phyloP scores from a whole-genome alignment of 805 yeast species.

The Sungouiella thailandica region DNA sequence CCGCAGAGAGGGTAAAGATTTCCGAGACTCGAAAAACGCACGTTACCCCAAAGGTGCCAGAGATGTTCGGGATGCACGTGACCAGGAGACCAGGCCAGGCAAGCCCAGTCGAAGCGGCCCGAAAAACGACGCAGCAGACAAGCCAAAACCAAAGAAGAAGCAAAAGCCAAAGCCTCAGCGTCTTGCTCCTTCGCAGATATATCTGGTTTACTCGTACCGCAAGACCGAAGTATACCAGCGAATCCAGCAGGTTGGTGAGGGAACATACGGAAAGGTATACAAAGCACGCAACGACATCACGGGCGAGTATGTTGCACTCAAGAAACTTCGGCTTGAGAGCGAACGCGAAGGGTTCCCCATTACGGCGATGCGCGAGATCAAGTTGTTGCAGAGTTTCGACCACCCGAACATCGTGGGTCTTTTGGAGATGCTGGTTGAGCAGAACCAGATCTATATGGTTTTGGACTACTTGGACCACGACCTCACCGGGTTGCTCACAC shows the following conservation, averaged over 20 bases:
- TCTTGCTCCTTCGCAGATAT: conserved; percentile 27
- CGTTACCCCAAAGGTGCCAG: not conserved
- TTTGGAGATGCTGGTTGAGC: conserved; percentile 85
- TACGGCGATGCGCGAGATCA: conserved; percentile 89
- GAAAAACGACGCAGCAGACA: not conserved
- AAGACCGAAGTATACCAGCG: conserved; percentile 52
- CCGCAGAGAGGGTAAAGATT: not conserved
- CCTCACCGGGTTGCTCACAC: conserved; percentile 78
- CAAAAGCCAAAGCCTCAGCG: conserved; percentile 4
- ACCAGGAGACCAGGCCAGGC: too few species aligned
- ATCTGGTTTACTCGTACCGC: conserved; percentile 24
- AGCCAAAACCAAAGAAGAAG: not conserved
- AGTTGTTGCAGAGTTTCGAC: conserved; percentile 73
- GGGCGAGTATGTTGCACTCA: conserved; percentile 75
- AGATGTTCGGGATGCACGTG: too few species aligned
- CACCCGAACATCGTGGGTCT: conserved; percentile 81
- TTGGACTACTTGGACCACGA: conserved; percentile 94
- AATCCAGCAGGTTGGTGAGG: conserved; percentile 94
- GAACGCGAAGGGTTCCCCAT: conserved; percentile 96
- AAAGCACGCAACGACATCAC: conserved; percentile 75
- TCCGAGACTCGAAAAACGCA: not conserved
- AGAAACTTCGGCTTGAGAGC: conserved; percentile 73
- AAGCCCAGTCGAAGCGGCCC: not conserved
- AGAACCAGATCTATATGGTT: conserved; percentile 74
- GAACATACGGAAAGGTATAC: conserved; percentile 95